Conservation (phyloP, 2,329 filamentous ascomycete species). For the Zymoseptoria brevis region DNA sequence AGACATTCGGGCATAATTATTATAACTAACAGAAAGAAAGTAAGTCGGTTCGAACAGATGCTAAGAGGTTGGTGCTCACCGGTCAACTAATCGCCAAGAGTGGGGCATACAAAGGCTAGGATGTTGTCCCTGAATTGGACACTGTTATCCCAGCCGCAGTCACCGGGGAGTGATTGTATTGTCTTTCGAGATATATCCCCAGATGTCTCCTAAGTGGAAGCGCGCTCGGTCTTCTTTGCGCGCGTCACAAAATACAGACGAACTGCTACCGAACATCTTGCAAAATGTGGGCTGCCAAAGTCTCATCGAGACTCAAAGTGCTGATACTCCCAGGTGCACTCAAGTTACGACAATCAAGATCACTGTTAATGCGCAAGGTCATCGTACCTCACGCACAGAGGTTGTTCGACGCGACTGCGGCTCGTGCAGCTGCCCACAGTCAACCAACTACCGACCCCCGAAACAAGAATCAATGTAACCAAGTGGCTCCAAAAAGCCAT, state of each 20-base stretch:
- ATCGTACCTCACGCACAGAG: slow-evolving; percentile 1
- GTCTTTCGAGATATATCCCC: background rate
- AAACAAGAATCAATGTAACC: too few relatives aligned
- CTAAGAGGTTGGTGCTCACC: background rate
- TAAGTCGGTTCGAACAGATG: background rate
- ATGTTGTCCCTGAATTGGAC: too few relatives aligned
- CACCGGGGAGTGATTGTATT: background rate
- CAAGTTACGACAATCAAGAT: slow-evolving; percentile 3
- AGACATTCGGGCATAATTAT: too few relatives aligned
- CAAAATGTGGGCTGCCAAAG: slow-evolving; percentile 1
- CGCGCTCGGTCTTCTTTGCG: background rate
- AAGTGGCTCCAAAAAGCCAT: too few relatives aligned
- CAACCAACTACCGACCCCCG: slow-evolving; percentile 1
- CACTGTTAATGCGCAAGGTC: slow-evolving; percentile 1
- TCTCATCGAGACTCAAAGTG: background rate
- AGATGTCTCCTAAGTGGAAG: background rate
- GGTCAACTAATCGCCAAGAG: background rate
- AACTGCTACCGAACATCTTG: background rate
- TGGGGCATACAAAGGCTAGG: too few relatives aligned
- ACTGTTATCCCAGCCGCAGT: background rate
- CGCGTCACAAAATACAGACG: background rate
- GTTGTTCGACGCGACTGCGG: slow-evolving; percentile 4
- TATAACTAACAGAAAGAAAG: background rate
- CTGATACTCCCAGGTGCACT: slow-evolving; percentile 5
- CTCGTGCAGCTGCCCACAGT: slow-evolving; percentile 4